A percentile compares a stretch with the other conserved stretches of the same genome.
phyloP scores from a whole-genome alignment of 495 filamentous ascomycete species.

The Rostrohypoxylon terebratum region DNA sequence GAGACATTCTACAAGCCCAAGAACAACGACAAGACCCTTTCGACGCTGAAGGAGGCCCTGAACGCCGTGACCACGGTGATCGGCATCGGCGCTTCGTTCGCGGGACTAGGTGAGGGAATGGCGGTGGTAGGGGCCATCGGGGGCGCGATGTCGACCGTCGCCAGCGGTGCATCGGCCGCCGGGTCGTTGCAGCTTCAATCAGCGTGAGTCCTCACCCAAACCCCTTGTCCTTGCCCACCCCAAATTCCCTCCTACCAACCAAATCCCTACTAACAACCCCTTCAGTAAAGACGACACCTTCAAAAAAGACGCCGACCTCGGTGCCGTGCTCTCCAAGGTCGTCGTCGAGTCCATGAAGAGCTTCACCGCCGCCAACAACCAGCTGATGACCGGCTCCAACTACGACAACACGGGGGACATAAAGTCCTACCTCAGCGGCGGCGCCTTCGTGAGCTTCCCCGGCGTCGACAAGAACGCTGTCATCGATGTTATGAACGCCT shows the following conservation, averaged over 20 bases:
- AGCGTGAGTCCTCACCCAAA: neutral
- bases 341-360: slow-evolving; percentile 16
- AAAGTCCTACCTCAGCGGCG: slow-evolving; percentile 6
- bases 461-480: slow-evolving; percentile 21
- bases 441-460: slow-evolving; percentile 19
- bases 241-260: neutral
- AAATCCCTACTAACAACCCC: neutral
- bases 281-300: slow-evolving; percentile 18
- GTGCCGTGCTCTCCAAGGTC: slow-evolving; percentile 10
- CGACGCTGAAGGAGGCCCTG: slow-evolving; percentile 16
- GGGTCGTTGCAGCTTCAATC: slow-evolving; percentile 14
- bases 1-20: slow-evolving; percentile 22
- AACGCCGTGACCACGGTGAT: slow-evolving; percentile 20
- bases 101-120: slow-evolving; percentile 9
- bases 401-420: slow-evolving; percentile 21
- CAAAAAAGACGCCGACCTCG: slow-evolving; percentile 20
- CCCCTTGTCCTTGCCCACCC: no score
- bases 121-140: neutral
- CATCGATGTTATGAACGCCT: slow-evolving; percentile 16
- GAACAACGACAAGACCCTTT: slow-evolving; percentile 26
- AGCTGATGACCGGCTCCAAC: slow-evolving; percentile 20
- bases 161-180: slow-evolving; percentile 15
- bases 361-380: slow-evolving; percentile 26
- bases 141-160: slow-evolving; percentile 16
- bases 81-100: slow-evolving; percentile 16